Base-by-base conservation (phyloP, 1,284 basidiomycete species). In the Sanguinoderma infundibulare region DNA sequence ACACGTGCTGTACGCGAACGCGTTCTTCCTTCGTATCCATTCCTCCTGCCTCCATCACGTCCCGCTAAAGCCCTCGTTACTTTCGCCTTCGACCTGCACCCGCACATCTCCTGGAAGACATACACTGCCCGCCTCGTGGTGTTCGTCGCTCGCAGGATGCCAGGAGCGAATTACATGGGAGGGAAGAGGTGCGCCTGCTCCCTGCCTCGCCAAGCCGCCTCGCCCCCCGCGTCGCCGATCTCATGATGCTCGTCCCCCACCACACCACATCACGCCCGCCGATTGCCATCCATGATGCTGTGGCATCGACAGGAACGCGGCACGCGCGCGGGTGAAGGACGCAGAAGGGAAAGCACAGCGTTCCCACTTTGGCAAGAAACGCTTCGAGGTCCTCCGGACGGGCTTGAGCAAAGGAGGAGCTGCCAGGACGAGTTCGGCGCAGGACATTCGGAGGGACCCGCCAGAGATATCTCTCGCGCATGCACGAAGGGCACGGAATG, bases 141-240 rank as follows among this genome's bases (percentile, higher is more conserved):
- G 36, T 15, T 5, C 24, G 6, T 30, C n/a, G 30, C 17, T 9
- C 24, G 30, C 24, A 53, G 17, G n/a, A 85, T 84, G 83, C 72
- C 76, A 3, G 84, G 85, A 5, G 84, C 84, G 46, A 87, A 87
- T 64, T 87, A 86, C 67, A 87, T 85, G 81, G 85, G 85, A 20
- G 85, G 85, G 36, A 84, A 80, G 71, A 78, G 83, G 85, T 83
- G 49, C 53, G 57, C 44, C 30, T 35, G 34, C 14, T 14, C 34
- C 34, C 14, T 14, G 46, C 28, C 28, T n/a, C 32, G 32, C 32
- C n/a, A 50, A 35, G 3, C 20, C 9, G 30, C 49, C 17, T 51
- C 26, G 32, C 5, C 51, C 34, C 20, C 28, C n/a, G 17, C 26
- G 22, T 40, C 20, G 10, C 35, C 34, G 39, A 26, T 42, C 35